Base-by-base conservation (phyloP, 805 yeast genomes). In the Metschnikowia amazonensis region DNA sequence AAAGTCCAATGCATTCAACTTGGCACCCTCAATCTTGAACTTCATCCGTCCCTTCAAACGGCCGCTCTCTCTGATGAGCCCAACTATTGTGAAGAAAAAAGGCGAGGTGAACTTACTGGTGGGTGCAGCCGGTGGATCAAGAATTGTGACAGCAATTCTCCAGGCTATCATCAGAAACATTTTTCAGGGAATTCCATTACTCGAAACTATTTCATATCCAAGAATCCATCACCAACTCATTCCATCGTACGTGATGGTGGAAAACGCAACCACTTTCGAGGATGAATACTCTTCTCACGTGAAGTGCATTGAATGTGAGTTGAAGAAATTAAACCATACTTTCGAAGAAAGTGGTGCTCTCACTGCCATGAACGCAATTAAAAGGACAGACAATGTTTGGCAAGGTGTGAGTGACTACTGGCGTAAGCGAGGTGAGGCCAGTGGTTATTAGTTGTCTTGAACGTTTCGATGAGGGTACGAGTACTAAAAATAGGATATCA, bases 121-220 rank as follows among this genome's bases (percentile, higher is more conserved):
- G 47, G 98, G 97, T 0, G 94, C 96, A 0, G 95, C 97, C 1
- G 99, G 99, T 8, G 98, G 98, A 0, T 84, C 94, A 5, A 71
- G 94, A 45, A 92, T 92, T 42, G 74, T 86, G 11, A 87, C 96
- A 0, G 79, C 95, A 1, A 80, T 92, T 3, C 76, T 92, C 45
- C 94, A 89, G 61, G 89, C 92, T 0, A 75, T 92, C 14, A 74
- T 86, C 1, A 68, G 97, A 43, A 67, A 71, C 2, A 81, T 82
- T 50, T 80, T 79, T 60, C 78, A 81, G 57, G 64, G 75, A 1
- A 60, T 80, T 67, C 73, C 82, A 1, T 60, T 89, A 3, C 66
- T 88, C 18, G 83, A 86, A 44, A 74, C 89, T 0, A 75, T 90
- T 18, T 79, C 95, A 0, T 83, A 68, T 56, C 97, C 97, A 1